Evolutionary conservation across 2,329 filamentous ascomycete genomes (phyloP).

Genomic region (Immersiporthe knoxdaviesiana): DNA sequence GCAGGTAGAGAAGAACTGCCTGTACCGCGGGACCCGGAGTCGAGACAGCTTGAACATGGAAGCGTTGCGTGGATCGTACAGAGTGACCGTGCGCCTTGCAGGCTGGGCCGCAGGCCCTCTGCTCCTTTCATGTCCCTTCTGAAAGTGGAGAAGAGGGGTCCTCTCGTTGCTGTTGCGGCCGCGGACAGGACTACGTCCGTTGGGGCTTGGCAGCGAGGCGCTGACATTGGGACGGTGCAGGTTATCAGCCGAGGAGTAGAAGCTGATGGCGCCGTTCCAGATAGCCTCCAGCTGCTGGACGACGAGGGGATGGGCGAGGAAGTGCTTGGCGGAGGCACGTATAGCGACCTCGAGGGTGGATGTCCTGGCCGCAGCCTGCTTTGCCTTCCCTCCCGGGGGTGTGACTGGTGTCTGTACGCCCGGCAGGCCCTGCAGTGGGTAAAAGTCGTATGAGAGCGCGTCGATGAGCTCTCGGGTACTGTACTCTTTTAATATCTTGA

Average conservation of each 20-base stretch:
- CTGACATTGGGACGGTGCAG: conserved; percentile 66
- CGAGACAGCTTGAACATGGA: conserved; percentile 91
- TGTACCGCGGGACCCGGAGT: conserved; percentile 86
- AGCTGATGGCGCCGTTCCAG: conserved; percentile 94
- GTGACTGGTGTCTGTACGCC: conserved; percentile 46
- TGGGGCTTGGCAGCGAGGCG: conserved; percentile 19
- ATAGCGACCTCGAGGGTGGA: conserved; percentile 94
- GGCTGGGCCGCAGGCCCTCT: conserved; percentile 35
- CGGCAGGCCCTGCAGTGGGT: conserved; percentile 81
- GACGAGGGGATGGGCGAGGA: conserved; percentile 87
- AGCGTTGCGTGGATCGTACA: conserved; percentile 89
- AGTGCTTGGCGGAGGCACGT: conserved; percentile 87
- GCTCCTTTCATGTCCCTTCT: conserved; percentile 38
- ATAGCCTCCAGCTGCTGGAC: conserved; percentile 96
- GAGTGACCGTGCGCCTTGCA: conserved; percentile 73
- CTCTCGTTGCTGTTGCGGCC: conserved; percentile 43
- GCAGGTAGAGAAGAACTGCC: conserved; percentile 85
- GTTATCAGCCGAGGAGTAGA: conserved; percentile 85
- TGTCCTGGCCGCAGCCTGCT: conserved; percentile 70
- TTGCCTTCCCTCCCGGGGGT: conserved; percentile 48
- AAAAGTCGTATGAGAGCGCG: conserved; percentile 92
- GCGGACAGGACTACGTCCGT: conserved; percentile 33
- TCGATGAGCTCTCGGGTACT: conserved; percentile 89
- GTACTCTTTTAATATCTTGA: conserved; percentile 89
- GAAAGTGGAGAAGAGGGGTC: conserved; percentile 55